Evolutionary conservation across 768 basidiomycete genomes (phyloP), one percentile per base, ranked within the genome.

Genomic region (Lentinula detonsa): DNA sequence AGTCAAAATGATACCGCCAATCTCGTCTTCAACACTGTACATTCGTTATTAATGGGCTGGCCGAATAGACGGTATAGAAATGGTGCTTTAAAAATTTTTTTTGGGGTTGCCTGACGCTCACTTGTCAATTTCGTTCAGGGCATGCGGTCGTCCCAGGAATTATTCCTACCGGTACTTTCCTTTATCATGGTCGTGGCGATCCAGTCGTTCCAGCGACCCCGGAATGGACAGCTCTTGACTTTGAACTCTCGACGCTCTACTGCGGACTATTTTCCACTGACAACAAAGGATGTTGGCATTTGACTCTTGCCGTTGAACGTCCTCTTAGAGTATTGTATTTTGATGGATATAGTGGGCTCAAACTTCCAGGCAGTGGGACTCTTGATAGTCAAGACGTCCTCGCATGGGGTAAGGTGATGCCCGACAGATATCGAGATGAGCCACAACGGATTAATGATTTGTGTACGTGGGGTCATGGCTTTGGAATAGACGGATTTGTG

Each of bases 341-440:
- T 33, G 69, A 65, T 61, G 65, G 74, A 18, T 70, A 61, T 34
- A 69, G 69, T 56, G 71, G 71, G 23, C 67, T 67, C 1, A 74
- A 74, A 55, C 63, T 74, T 63, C n/a, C 33, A 16, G 74, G 75
- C 2, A 59, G 71, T 0, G 74, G 75, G 5, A 61, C 71, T 0
- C 60, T 75, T 65, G 76, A 77, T 45, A 63, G 68, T 0, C 76
- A 77, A 58, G 76, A 77, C 63, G 45, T 77, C 2, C 18, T 77
- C 21, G 39, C 63, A 0, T 75, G 74, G 74, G 72, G 72, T 4
- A 51, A 63, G 34, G 40, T 59, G 31, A 42, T 51, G 5, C 69
- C 68, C 2, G 69, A 68, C 7, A 63, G 62, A 55, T 46, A 3
- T 10, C 18, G 18, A 1, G 60, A 65, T 1, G 74, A 78, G 8